Evolutionary conservation across 768 basidiomycete genomes (phyloP).

Genomic region (Serendipita indica): DNA sequence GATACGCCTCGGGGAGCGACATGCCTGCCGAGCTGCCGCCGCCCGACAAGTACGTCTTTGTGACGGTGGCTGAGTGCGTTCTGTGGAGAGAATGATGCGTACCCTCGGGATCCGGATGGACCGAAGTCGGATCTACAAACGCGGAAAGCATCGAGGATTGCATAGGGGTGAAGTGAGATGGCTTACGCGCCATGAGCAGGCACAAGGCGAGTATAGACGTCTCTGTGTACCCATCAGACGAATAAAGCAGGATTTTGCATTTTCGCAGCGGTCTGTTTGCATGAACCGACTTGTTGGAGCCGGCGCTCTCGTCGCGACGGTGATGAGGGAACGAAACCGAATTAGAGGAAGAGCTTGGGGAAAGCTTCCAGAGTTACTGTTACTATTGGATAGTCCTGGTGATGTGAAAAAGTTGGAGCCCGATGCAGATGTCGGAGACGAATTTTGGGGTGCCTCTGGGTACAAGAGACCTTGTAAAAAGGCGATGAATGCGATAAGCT

Average conservation of each 20-base stretch:
- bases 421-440: constrained; percentile 22
- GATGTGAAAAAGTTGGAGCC: constrained; percentile 41
- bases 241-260: constrained; percentile 63
- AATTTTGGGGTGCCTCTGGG: constrained; percentile 34
- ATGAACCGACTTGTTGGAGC: constrained; percentile 31
- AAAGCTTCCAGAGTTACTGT: constrained; percentile 1
- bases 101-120: background rate
- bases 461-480: constrained; percentile 37
- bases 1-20: constrained; percentile 75
- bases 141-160: too few relatives aligned
- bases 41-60: background rate
- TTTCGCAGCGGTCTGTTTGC: constrained; percentile 23
- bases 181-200: constrained; percentile 66
- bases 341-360: constrained; percentile 10
- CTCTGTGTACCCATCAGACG: constrained; percentile 85
- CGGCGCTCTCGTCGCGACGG: constrained; percentile 17
- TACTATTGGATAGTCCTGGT: background rate
- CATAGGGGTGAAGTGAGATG: background rate
- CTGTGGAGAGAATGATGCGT: background rate
- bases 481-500: constrained; percentile 45
- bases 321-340: constrained; percentile 19
- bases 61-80: background rate
- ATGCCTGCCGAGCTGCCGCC: constrained; percentile 12
- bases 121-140: background rate
- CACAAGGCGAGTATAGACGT: constrained; percentile 75